A percentile compares a stretch with the other conserved stretches of the same genome.
Evolutionary conservation across 129 eudicot genomes (phyloP).

Genomic region (Flaveria bidentis): DNA sequence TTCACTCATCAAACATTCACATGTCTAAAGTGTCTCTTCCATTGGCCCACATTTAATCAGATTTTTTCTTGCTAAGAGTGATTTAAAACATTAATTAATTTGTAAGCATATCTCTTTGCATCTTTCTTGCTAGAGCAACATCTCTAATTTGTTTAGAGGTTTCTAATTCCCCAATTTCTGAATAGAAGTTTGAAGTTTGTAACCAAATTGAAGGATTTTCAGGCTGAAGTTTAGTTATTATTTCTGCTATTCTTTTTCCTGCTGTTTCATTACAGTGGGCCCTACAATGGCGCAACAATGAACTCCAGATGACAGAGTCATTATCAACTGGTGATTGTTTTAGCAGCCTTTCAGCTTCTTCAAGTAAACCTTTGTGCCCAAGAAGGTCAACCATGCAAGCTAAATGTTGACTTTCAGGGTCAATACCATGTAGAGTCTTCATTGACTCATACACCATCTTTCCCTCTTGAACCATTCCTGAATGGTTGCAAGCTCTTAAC

Average conservation of each 20-base stretch:
- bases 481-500: slow-evolving; percentile 66
- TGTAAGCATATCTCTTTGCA: slow-evolving; percentile 49
- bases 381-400: slow-evolving; percentile 74
- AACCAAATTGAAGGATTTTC: slow-evolving; percentile 51
- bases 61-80: slow-evolving; percentile 10
- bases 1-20: slow-evolving; percentile 80
- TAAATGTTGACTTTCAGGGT: slow-evolving; percentile 59
- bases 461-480: slow-evolving; percentile 65
- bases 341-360: slow-evolving; percentile 60
- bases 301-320: slow-evolving; percentile 57
- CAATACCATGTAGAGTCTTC: slow-evolving; percentile 43
- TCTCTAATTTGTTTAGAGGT: slow-evolving; percentile 39
- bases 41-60: slow-evolving; percentile 25
- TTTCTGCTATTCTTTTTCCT: slow-evolving; percentile 51
- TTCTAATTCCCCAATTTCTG: slow-evolving; percentile 54
- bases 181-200: slow-evolving; percentile 53
- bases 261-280: slow-evolving; percentile 46
- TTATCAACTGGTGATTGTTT: slow-evolving; percentile 36
- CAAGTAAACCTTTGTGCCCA: slow-evolving; percentile 67
- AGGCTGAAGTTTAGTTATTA: slow-evolving; percentile 51
- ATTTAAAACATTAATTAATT: slow-evolving; percentile 40
- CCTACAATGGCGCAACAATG: slow-evolving; percentile 65
- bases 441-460: slow-evolving; percentile 50
- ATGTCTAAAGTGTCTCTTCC: slow-evolving; percentile 34
- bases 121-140: slow-evolving; percentile 44